Base-by-base conservation (phyloP, 78 protist species). In the Cyanophora paradoxa region DNA sequence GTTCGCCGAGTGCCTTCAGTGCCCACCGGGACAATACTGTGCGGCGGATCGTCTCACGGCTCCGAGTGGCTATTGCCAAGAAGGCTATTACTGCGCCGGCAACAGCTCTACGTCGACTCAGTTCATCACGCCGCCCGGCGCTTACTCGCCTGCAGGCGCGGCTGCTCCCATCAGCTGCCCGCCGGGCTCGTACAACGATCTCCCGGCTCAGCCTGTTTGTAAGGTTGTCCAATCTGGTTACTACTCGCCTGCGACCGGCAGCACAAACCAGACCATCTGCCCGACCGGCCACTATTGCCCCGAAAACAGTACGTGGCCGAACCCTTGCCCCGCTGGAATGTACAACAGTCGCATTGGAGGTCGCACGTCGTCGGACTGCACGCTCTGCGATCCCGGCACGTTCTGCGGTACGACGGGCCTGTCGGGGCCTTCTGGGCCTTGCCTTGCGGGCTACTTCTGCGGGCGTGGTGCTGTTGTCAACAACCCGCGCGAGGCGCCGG, bases 381-480 rank as follows among this genome's bases (percentile, higher is more conserved):
- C 39, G 30, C 31, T 57, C 62, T 73, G 78, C 41, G 6, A 4
- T 3, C 40, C 64, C 17, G 66, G 78, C 37, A 16, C 3, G 31
- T 73, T 20, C 50, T 74, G 79, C 22, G 24, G 28, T 1, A 2
- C 10, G 41, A 24, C 54, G 1, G 69, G 69, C 20, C 69, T 73
- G n/a, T 4, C 70, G 10, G 34, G 56, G 4, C 78, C 86, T 1
- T 22, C 76, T 3, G 86, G 80, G 28, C 36, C 0, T 4, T 82
- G 86, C 59, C 0, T n/a, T 4, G 72, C 39, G 11, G 86, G 86
- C 39, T 82, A 61, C 48, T 82, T 68, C 71, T 81, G 86, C 79
- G 5, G 39, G 24, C 39, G 44, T 16, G 72, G 82, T 19, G 74
- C 82, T n/a, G n/a, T n/a, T n/a, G n/a, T n/a, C n/a, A n/a, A n/a